Evolutionary conservation across 192 early-diverging fungal genomes (phyloP).

Genomic region (Coemansia sp.): DNA sequence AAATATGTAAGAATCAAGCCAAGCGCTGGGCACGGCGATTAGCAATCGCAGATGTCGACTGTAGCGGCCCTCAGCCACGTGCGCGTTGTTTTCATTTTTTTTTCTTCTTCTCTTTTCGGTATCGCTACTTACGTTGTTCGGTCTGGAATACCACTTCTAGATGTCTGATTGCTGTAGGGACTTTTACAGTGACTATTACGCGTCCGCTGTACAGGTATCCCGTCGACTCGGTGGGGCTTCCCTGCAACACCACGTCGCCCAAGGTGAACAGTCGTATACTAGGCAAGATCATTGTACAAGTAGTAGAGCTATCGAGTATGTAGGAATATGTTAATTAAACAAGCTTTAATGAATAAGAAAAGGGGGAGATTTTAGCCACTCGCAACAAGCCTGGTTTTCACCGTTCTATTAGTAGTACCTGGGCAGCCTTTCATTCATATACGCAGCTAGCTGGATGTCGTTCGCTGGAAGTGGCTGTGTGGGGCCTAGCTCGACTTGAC

Average conservation of each 20-base stretch:
- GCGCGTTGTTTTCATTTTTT: no score
- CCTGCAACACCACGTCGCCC: conserved; percentile 46
- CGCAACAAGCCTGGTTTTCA: not conserved
- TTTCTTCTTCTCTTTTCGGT: not conserved
- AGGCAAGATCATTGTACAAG: conserved; percentile 37
- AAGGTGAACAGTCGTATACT: conserved; percentile 43
- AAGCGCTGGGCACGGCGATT: no score
- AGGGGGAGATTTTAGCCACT: not conserved
- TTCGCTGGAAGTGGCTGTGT: not conserved
- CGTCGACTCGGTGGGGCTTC: conserved; percentile 33
- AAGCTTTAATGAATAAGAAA: not conserved
- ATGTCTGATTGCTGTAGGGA: conserved; percentile 20
- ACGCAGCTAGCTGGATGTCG: not conserved
- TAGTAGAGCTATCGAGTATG: not conserved
- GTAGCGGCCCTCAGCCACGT: no score
- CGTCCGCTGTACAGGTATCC: conserved; percentile 40
- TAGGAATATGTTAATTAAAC: not conserved
- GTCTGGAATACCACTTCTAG: conserved; percentile 44
- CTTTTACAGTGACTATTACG: conserved; percentile 43
- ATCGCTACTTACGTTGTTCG: conserved; percentile 17
- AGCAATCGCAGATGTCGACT: not conserved
- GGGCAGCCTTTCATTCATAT: conserved; percentile 7
- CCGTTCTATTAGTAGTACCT: not conserved
- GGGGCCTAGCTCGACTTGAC: not conserved
- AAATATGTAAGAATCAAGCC: not conserved